These are phyloP conservation scores for Scutellaria barbata DNA, from an alignment of 257 asterid genomes.

Conservation along the genomic window DNA sequence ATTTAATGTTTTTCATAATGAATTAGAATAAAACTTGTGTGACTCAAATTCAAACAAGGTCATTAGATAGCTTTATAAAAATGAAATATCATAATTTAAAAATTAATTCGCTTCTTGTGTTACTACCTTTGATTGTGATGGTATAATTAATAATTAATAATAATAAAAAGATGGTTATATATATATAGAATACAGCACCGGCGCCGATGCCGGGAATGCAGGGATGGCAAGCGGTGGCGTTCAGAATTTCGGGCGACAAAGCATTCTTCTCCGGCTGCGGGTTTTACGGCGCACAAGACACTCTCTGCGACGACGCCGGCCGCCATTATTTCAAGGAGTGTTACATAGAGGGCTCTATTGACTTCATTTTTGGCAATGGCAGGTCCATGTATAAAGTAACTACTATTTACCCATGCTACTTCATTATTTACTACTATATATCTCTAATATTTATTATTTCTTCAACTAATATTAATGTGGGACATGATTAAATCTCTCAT, in stretches of 20 bases:
- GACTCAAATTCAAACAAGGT: too few species aligned
- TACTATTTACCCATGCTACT: background rate
- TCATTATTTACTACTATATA: background rate
- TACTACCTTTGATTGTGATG: too few species aligned
- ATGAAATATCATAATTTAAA: too few species aligned
- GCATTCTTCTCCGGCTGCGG: conserved; percentile 90
- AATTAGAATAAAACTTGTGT: too few species aligned
- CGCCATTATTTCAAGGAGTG: conserved; percentile 93
- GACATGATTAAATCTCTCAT: too few species aligned
- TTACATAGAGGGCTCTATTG: conserved; percentile 89
- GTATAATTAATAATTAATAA: too few species aligned
- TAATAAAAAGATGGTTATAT: too few species aligned
- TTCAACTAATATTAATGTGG: too few species aligned
- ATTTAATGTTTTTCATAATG: too few species aligned
- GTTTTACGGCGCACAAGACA: conserved; percentile 91
- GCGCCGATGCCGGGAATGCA: conserved; percentile 94
- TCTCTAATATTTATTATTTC: too few species aligned
- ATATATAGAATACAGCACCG: conserved; percentile 76
- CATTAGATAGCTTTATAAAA: too few species aligned
- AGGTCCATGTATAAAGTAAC: conserved; percentile 87
- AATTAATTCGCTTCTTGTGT: too few species aligned
- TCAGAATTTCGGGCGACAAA: conserved; percentile 87
- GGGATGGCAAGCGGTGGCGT: conserved; percentile 96
- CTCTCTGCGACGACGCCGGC: conserved; percentile 92
- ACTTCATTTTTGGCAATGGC: conserved; percentile 91